These are phyloP conservation scores for Cadophora malorum DNA, from an alignment of 2,329 filamentous ascomycete species.

Conservation along the genomic window DNA sequence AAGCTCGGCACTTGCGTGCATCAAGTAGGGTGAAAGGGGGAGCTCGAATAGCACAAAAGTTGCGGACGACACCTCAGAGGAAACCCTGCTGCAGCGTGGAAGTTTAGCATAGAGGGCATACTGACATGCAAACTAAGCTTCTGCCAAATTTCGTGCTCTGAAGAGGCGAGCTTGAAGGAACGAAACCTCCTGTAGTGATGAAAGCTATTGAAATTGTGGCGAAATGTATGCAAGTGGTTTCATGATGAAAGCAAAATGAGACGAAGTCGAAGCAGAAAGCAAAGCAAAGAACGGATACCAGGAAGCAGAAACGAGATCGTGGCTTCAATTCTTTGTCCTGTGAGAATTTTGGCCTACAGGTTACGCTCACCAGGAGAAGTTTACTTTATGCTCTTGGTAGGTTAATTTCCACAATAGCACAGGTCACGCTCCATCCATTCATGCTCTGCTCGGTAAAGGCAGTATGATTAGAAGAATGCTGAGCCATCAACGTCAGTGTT, in stretches of 20 bases:
- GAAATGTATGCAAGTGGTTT: background rate
- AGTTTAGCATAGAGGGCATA: background rate
- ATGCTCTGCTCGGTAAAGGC: background rate
- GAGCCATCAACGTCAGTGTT: background rate
- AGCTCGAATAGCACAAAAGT: background rate
- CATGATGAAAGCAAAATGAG: background rate
- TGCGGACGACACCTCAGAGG: background rate
- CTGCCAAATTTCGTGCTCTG: background rate
- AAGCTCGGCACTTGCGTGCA: background rate
- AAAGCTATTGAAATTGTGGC: background rate
- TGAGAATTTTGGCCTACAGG: background rate
- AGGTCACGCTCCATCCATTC: constrained; percentile 9
- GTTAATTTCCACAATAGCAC: background rate
- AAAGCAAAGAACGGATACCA: background rate
- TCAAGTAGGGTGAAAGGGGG: background rate
- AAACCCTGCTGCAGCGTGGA: background rate
- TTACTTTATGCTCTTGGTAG: background rate
- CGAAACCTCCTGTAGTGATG: background rate
- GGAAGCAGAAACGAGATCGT: background rate
- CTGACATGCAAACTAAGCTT: background rate
- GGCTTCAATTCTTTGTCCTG: background rate
- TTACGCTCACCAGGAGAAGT: background rate
- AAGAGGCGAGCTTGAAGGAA: background rate
- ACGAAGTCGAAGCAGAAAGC: background rate
- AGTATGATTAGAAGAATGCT: background rate